phyloP scores from a whole-genome alignment of 352 stramenopile genomes.

The Pythium pyrilobum region DNA sequence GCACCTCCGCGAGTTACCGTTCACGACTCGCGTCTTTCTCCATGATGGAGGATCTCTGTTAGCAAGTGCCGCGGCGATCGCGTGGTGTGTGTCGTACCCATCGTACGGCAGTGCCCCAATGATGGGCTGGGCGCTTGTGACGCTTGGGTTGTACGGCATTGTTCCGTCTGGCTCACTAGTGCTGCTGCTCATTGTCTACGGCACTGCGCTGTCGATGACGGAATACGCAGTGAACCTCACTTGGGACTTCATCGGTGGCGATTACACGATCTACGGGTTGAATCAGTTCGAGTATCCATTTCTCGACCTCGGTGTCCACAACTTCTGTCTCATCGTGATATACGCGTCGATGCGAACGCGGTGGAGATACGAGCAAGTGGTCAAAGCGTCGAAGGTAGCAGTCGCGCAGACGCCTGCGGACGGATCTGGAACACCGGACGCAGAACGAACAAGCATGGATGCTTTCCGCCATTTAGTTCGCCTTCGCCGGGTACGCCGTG shows the following conservation, averaged over 20 bases:
- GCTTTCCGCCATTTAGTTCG: slow-evolving; percentile 7
- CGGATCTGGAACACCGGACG: background rate
- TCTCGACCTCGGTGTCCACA: slow-evolving; percentile 70
- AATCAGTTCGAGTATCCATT: slow-evolving; percentile 70
- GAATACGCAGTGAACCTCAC: slow-evolving; percentile 75
- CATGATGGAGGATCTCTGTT: slow-evolving; percentile 62
- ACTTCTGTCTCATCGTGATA: slow-evolving; percentile 70
- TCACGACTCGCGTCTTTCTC: slow-evolving; percentile 59
- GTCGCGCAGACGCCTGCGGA: background rate
- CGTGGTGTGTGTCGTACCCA: slow-evolving; percentile 80
- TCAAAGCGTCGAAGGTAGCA: slow-evolving; percentile 25
- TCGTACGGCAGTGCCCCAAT: slow-evolving; percentile 69
- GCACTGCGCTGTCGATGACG: slow-evolving; percentile 38
- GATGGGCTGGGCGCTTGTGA: slow-evolving; percentile 60
- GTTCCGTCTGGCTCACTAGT: slow-evolving; percentile 28
- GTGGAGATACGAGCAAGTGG: slow-evolving; percentile 65
- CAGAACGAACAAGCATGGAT: slow-evolving; percentile 19
- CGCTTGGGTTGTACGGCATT: slow-evolving; percentile 60
- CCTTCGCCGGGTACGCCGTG: slow-evolving; percentile 15
- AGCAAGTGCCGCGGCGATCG: slow-evolving; percentile 56
- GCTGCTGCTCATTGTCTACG: slow-evolving; percentile 60
- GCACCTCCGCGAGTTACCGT: slow-evolving; percentile 55
- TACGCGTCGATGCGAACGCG: slow-evolving; percentile 75
- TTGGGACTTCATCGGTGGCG: slow-evolving; percentile 31
- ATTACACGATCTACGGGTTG: slow-evolving; percentile 60